Base-by-base conservation (phyloP, 768 basidiomycete species). In the Collybia mongolica region DNA sequence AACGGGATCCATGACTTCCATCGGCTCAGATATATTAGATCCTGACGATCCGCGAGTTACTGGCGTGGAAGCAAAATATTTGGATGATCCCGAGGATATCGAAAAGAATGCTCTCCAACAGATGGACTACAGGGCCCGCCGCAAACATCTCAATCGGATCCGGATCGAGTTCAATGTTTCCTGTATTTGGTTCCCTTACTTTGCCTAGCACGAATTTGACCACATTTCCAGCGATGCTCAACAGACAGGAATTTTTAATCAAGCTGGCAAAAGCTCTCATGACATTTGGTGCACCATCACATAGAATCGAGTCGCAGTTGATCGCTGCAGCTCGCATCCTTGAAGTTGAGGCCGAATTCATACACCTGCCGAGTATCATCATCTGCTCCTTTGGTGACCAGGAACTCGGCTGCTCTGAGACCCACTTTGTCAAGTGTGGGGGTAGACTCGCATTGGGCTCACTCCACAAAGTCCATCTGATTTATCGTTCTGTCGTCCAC, bases 221-320 rank as follows among this genome's bases (percentile, higher is more conserved):
- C 17, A 36, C 39, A 8, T 12, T 48, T 48, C 19, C 67, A 85
- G 93, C 90, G 12, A 83, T 93, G 64, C 69, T 88, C 39, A 80
- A 86, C 53, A 80, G 95, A 49, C 93, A 95, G 56, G 82, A 83
- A 48, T 98, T 96, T 69, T 69, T 97, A 28, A 79, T 93, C 63
- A 91, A 84, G 62, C 79, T 97, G 22, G 91, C 93, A 14, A 81
- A 86, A 53, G 84, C 90, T 15, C 74, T 97, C 36, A 94, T 98
- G 90, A 84, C 84, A 11, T 95, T 90, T 61, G 93, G 93, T 4
- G 91, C 93, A 15, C 93, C 93, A 0, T 93, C 91, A 19, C 95
- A 98, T 70, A 84, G 95, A 26, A 90, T 98, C 52, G 93, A 96
- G 68, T 87, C 92, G 2, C 94, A 97, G 64, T 82, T 98, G 35